These are phyloP conservation scores for Hericium coralloides DNA, from an alignment of 768 basidiomycete species.

Conservation along the genomic window DNA sequence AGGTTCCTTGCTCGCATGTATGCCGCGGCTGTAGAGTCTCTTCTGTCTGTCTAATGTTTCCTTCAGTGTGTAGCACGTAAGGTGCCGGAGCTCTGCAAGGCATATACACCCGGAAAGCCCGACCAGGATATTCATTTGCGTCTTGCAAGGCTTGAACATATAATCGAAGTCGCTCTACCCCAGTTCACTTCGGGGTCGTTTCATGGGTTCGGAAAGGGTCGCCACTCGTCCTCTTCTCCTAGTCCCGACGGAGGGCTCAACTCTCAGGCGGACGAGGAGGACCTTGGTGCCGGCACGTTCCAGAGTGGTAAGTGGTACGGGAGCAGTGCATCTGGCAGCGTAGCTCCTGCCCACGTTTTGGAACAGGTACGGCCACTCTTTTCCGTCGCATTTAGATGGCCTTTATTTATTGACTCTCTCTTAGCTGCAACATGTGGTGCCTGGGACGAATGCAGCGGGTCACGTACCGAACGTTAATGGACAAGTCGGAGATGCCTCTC, in stretches of 20 bases:
- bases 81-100: conserved; percentile 81
- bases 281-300: conserved; percentile 66
- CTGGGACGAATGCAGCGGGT: conserved; percentile 17
- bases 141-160: conserved; percentile 68
- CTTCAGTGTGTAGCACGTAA: conserved; percentile 72
- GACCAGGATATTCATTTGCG: conserved; percentile 76
- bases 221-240: conserved; percentile 41
- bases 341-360: conserved; percentile 70
- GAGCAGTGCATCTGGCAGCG: conserved; percentile 73
- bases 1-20: conserved; percentile 80
- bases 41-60: conserved; percentile 4
- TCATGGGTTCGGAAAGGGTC: conserved; percentile 18
- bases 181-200: conserved; percentile 50
- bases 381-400: not conserved
- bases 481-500: conserved; percentile 2
- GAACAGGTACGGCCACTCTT: conserved; percentile 48
- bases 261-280: conserved; percentile 72
- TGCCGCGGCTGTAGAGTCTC: conserved; percentile 14
- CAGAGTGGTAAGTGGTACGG: conserved; percentile 86
- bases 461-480: conserved; percentile 11
- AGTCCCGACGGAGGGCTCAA: conserved; percentile 54
- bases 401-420: not conserved
- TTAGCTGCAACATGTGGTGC: conserved; percentile 47
- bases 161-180: conserved; percentile 71
- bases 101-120: conserved; percentile 80